These are phyloP conservation scores for Talaromyces funiculosus DNA, from an alignment of 2,329 filamentous ascomycete genomes.

Conservation along the genomic window DNA sequence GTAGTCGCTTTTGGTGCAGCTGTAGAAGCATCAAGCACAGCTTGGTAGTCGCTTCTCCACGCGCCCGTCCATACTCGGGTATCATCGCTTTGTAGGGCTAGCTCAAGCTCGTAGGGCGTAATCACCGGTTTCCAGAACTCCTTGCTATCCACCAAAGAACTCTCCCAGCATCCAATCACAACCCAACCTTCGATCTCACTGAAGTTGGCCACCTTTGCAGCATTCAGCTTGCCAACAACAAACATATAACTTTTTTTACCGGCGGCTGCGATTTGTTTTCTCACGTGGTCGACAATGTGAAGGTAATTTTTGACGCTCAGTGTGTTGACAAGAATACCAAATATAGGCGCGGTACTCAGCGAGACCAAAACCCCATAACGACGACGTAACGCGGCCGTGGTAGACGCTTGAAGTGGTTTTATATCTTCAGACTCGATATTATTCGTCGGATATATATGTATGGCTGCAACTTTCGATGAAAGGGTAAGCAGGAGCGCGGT, in stretches of 20 bases:
- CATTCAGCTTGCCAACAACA: constrained; percentile 93
- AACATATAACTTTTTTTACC: constrained; percentile 96
- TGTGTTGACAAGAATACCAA: constrained; percentile 94
- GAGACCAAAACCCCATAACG: constrained; percentile 82
- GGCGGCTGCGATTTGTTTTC: constrained; percentile 64
- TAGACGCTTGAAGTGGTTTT: constrained; percentile 46
- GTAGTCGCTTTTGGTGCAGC: constrained; percentile 22
- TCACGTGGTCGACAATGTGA: constrained; percentile 67
- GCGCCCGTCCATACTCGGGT: constrained; percentile 77
- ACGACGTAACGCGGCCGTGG: constrained; percentile 62
- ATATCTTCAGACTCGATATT: constrained; percentile 21
- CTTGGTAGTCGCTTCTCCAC: constrained; percentile 84
- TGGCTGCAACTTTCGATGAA: constrained; percentile 69
- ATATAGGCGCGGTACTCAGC: constrained; percentile 73
- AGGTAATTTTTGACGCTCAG: constrained; percentile 89
- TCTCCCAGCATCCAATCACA: constrained; percentile 97
- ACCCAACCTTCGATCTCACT: constrained; percentile 94
- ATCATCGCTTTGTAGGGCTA: constrained; percentile 69
- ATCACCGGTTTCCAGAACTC: constrained; percentile 85
- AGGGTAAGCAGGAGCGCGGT: constrained; percentile 80
- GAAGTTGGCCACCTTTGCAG: constrained; percentile 95
- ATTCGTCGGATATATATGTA: constrained; percentile 69
- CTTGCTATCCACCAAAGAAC: constrained; percentile 80
- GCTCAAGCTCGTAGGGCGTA: constrained; percentile 86
- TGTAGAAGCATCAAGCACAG: constrained; percentile 47